phyloP scores from a whole-genome alignment of 2,329 filamentous ascomycete genomes.

The Rosellinia necatrix region DNA sequence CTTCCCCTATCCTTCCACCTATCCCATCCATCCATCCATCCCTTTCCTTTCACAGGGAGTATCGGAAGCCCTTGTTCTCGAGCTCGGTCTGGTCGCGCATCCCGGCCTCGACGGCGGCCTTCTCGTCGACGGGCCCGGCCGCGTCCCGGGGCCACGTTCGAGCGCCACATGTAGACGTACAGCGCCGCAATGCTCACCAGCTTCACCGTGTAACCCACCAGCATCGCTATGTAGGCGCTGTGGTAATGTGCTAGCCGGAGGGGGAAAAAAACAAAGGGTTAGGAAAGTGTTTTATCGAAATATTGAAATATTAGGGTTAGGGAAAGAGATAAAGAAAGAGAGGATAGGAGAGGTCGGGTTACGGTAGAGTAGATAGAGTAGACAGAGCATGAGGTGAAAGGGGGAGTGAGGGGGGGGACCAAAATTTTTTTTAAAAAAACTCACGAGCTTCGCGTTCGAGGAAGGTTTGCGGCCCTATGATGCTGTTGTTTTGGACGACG shows the following conservation, averaged over 20 bases:
- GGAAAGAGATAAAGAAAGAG: neutral
- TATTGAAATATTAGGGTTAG: neutral
- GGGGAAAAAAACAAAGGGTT: constrained; percentile 34
- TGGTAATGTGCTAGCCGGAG: constrained; percentile 34
- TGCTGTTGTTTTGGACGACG: constrained; percentile 30
- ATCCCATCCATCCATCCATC: neutral
- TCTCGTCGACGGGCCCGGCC: constrained; percentile 34
- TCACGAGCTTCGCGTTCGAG: constrained; percentile 33
- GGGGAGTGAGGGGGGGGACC: neutral
- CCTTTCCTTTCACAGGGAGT: constrained; percentile 28
- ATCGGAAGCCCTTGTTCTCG: constrained; percentile 41
- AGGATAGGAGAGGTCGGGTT: neutral
- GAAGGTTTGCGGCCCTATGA: constrained; percentile 42
- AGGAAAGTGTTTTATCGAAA: constrained; percentile 34
- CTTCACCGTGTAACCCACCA: constrained; percentile 40
- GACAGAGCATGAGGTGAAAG: neutral
- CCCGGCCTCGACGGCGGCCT: constrained; percentile 37
- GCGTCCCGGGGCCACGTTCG: constrained; percentile 39
- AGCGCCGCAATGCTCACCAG: constrained; percentile 35
- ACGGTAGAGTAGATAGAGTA: too few species aligned
- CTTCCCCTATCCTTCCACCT: too few species aligned
- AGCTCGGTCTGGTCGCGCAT: constrained; percentile 42
- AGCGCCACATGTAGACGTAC: constrained; percentile 39
- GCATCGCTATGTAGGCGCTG: constrained; percentile 42
- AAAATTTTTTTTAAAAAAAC: neutral